Conservation (phyloP, 2,329 filamentous ascomycete genomes). For the Phyllosticta citrichinensis region DNA sequence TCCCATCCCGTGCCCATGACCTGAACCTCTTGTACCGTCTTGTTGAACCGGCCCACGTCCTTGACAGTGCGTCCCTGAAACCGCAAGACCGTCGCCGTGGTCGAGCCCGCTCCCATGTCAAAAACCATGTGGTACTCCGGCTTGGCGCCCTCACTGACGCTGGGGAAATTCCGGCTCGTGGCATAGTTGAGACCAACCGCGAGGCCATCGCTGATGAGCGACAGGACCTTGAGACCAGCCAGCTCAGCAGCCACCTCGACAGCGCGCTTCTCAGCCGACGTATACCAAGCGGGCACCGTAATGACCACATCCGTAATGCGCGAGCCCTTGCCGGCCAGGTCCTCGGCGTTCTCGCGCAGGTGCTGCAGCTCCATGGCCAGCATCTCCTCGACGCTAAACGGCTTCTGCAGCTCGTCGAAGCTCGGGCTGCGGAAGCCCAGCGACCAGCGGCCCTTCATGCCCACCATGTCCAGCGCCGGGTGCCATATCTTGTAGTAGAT, state of each 20-base stretch:
- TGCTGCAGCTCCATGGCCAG: slow-evolving; percentile 94
- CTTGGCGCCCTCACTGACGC: slow-evolving; percentile 68
- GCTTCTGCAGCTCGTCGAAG: slow-evolving; percentile 52
- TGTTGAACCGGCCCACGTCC: slow-evolving; percentile 87
- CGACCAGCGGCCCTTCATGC: slow-evolving; percentile 49
- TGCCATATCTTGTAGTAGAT: slow-evolving; percentile 64
- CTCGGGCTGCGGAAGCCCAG: slow-evolving; percentile 72
- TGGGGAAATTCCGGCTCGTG: slow-evolving; percentile 80
- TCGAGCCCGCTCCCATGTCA: slow-evolving; percentile 94
- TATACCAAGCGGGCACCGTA: slow-evolving; percentile 85
- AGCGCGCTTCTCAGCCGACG: slow-evolving; percentile 78
- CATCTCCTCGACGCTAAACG: slow-evolving; percentile 76
- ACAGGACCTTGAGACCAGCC: slow-evolving; percentile 77
- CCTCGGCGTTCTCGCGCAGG: slow-evolving; percentile 79
- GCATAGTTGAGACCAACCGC: slow-evolving; percentile 95
- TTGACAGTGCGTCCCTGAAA: slow-evolving; percentile 87
- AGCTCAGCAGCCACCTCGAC: slow-evolving; percentile 75
- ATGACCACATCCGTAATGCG: slow-evolving; percentile 74
- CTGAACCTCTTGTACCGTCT: slow-evolving; percentile 91
- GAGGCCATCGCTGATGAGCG: slow-evolving; percentile 77
- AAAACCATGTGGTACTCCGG: slow-evolving; percentile 90
- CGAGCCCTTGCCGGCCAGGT: slow-evolving; percentile 64
- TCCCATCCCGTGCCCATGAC: slow-evolving; percentile 85
- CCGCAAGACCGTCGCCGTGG: slow-evolving; percentile 77
- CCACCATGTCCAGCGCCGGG: slow-evolving; percentile 63